Base-by-base conservation (phyloP, 169 alveolate genomes). In the Plasmodium gallinaceum region DNA sequence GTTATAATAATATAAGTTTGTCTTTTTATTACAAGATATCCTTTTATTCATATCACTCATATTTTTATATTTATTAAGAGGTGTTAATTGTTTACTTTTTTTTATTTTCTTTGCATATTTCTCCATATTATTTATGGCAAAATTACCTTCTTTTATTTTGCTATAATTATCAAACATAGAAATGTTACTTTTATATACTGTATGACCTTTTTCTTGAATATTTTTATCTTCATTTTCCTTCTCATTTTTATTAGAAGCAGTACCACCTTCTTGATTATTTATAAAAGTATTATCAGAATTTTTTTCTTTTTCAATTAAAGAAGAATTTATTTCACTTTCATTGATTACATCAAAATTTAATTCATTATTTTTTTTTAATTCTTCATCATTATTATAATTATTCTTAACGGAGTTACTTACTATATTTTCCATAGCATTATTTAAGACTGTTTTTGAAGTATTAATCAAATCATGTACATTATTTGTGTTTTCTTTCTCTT, bases 1-100 rank as follows among this genome's bases (percentile, higher is more conserved):
- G 48, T 78, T 65, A 43, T 78, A 65, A 18, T 78, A 78, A 43
- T 51, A 78, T 0, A 64, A n/a, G 20, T 65, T 76, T 2, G 45
- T 76, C 6, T 39, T 48, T 48, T 22, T 76, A 7, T 14, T 5
- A 61, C 14, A 24, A 10, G 24, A 8, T 61, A 14, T 14, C 7
- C 39, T 73, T 37, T 73, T 73, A 14, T 32, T 73, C 1, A 24
- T 32, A 14, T 39, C 69, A 32, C n/a, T 62, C 22, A 73, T n/a
- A 20, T 32, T 73, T 16, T 26, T 57, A 43, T 71, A 46, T 22
- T 24, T 14, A 61, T 61, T 22, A 61, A 12, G 42, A 18, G 70
- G 0, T 16, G 71, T 51, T 57, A 43, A 54, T 48, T 66, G 54
- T 46, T 76, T 76, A n/a, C 42, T 45, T 76, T 57, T 76, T 37